Base-by-base conservation (phyloP, 306 rosid genomes). In the Acacia acuminata region DNA sequence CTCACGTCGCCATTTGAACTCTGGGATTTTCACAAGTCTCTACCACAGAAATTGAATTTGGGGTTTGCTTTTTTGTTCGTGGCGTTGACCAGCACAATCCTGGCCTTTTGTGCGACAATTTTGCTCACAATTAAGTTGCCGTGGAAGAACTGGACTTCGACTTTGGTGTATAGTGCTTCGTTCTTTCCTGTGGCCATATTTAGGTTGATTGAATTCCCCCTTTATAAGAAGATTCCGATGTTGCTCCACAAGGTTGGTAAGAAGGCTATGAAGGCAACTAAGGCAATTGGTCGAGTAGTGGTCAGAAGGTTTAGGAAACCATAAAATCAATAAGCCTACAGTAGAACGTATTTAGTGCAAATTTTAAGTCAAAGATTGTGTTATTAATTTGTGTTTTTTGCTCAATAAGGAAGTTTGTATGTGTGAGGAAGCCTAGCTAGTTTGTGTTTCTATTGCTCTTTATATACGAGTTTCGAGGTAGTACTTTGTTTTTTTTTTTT, bases 61-160 rank as follows among this genome's bases (percentile, higher is more conserved):
- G 88, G 88, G 12, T 88, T 88, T 38, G 7, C 77, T 3, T 73
- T 77, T 48, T 73, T 88, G 20, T 84, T 88, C 77, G 13, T 82
- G 36, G 73, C 87, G 0, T 36, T 86, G 82, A 65, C 72, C 1
- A 43, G 73, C 5, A 86, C 88, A 7, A 82, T 82, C 85, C 51
- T 88, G 0, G 78, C 91, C 0, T 88, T 88, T 10, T 63, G 71
- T 7, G 86, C 89, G 3, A 82, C 88, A 0, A 7, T 88, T 48
- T 58, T 86, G 79, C 77, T 88, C 6, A 72, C 58, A 7, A 34
- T 79, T 15, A 68, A 4, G 2, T 47, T 73, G 17, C 51, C 68
- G 3, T 19, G 36, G 76, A 79, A 67, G 40, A 12, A 76, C 0
- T 73, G 82, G 85, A 82, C 81, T 12, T 36, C 70, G 2, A 72